Evolutionary conservation across 768 basidiomycete species (phyloP), one percentile per base, ranked within the genome.

Genomic region (Termitomyces sp.): DNA sequence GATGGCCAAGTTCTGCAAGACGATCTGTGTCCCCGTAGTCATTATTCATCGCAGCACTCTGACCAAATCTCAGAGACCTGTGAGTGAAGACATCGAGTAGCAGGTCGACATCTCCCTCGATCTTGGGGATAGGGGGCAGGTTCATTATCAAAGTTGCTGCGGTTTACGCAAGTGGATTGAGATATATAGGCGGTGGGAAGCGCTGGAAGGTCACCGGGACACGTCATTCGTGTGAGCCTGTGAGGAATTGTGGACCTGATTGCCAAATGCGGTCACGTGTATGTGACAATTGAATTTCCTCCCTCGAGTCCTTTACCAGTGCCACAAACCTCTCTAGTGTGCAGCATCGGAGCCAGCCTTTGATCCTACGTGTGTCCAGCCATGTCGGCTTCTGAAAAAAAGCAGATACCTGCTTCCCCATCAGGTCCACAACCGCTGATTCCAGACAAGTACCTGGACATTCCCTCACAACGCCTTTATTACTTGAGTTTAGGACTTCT

Each of bases 391-490:
- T 44, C 65, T 42, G 65, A 64, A 23, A 54, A 55, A 47, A 61
- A 38, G 44, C 53, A 51, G 37, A 43, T 21, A 3, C 48, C 56
- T 38, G 19, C 44, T 55, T 31, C 42, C 44, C 56, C 62, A 14
- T 21, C 64, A 43, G 47, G 37, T 19, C 54, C 54, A 35, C 61
- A 62, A 50, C 75, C 92, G 41, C 75, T 89, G 37, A 85, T 96
- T 50, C 82, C 92, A 31, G 87, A 91, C 69, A 80, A 77, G 55
- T 85, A 84, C 66, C 62, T 94, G 31, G 89, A 90, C 65, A 75
- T 85, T 5, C 89, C 90, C 21, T 86, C 90, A 16, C 90, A 93
- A 68, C 79, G 94, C 49, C 79, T 90, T 6, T 92, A 95, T 65
- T 81, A 82, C 60, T 76, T 92, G 43, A 89, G 91, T 59, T 71